Percentiles rank a stretch among this genome's conserved stretches.
phyloP scores from a whole-genome alignment of 1,139 yeast species.

The Lodderomyces metapsilosis region DNA sequence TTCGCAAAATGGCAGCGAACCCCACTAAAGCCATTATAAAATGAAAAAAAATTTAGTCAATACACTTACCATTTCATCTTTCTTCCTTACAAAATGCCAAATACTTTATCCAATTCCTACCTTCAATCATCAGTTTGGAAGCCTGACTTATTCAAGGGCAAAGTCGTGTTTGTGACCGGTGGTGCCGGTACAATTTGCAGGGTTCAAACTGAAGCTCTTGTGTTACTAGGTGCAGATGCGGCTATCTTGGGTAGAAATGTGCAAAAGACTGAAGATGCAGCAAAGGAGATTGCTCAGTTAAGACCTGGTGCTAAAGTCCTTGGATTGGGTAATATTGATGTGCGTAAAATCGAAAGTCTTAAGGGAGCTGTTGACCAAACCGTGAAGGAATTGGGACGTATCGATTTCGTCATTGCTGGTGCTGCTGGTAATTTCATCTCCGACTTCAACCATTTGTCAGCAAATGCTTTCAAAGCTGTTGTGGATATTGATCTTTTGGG shows the following conservation, averaged over 20 bases:
- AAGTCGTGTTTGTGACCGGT: conserved; percentile 91
- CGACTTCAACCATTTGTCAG: conserved; percentile 73
- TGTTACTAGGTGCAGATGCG: conserved; percentile 82
- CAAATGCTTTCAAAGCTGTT: conserved; percentile 89
- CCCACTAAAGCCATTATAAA: too few relatives aligned
- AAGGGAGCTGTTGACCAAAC: conserved; percentile 64
- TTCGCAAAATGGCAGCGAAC: background rate
- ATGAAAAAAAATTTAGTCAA: too few relatives aligned
- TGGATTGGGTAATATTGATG: conserved; percentile 76
- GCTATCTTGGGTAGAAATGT: conserved; percentile 79
- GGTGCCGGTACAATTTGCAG: conserved; percentile 96
- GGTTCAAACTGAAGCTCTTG: conserved; percentile 85
- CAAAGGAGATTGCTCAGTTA: conserved; percentile 58
- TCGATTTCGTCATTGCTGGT: conserved; percentile 88
- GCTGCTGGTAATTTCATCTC: conserved; percentile 95
- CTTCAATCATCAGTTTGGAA: conserved; percentile 41
- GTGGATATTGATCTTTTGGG: conserved; percentile 86
- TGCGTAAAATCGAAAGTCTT: conserved; percentile 62
- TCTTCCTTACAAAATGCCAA: too few relatives aligned
- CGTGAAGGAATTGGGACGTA: conserved; percentile 64
- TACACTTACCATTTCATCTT: too few relatives aligned
- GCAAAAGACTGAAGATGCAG: conserved; percentile 66
- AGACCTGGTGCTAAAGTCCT: conserved; percentile 68
- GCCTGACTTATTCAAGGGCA: conserved; percentile 71
- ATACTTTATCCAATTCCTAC: conserved; percentile 28